These are phyloP conservation scores for Xylaria sp. DNA, from an alignment of 2,329 filamentous ascomycete genomes.

Conservation along the genomic window DNA sequence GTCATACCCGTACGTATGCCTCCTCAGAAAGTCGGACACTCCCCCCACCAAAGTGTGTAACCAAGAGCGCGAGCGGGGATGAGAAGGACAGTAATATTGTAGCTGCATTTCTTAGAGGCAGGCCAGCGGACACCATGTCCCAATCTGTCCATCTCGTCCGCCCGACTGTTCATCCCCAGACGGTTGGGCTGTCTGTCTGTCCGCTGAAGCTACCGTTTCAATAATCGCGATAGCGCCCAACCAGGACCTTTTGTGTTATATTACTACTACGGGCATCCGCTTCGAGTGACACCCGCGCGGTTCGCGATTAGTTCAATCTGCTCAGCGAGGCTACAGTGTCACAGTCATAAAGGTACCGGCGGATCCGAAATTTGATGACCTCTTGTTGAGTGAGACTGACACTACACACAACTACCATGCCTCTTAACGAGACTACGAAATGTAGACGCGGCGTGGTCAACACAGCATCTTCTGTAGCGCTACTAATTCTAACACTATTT, in stretches of 20 bases:
- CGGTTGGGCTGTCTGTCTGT: background rate
- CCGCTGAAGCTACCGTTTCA: slow-evolving; percentile 1
- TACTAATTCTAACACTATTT: background rate
- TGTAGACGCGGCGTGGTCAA: background rate
- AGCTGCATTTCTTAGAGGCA: background rate
- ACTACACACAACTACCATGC: background rate
- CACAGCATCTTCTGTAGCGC: background rate
- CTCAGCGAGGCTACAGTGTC: no score
- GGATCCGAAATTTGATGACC: background rate
- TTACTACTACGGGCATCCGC: background rate
- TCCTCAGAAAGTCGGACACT: background rate
- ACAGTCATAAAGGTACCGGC: background rate
- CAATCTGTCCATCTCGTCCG: slow-evolving; percentile 13
- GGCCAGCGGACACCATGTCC: slow-evolving; percentile 2
- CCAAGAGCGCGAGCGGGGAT: slow-evolving; percentile 5
- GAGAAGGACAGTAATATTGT: background rate
- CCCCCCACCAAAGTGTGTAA: background rate
- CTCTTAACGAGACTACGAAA: background rate
- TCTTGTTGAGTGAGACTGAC: background rate
- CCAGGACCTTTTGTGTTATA: background rate
- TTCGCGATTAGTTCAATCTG: background rate
- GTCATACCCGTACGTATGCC: slow-evolving; percentile 3
- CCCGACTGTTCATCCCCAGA: slow-evolving; percentile 6
- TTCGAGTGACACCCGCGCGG: slow-evolving; percentile 21
- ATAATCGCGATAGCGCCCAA: background rate